phyloP scores from a whole-genome alignment of 2,329 filamentous ascomycete species.

The Alternaria angustiovoidea region DNA sequence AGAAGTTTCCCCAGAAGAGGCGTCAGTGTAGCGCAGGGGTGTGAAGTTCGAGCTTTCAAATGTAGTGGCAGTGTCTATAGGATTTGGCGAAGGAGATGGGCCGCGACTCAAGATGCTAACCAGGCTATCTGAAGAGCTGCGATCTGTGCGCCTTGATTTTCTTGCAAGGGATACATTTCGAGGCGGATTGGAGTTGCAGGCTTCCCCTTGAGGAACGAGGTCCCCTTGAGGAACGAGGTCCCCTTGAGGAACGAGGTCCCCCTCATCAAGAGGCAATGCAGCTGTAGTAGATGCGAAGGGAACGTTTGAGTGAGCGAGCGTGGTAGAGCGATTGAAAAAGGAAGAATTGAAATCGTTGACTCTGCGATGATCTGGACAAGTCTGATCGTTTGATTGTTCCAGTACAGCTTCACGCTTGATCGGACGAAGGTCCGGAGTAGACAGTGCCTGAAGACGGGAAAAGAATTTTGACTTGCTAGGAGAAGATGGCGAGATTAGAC shows the following conservation, averaged over 20 bases:
- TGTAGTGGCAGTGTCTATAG: constrained; percentile 1
- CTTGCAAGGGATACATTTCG: not conserved
- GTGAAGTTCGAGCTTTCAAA: constrained; percentile 2
- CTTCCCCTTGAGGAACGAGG: not conserved
- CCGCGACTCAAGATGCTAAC: constrained; percentile 2
- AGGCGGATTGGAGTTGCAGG: not conserved
- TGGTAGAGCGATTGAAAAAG: constrained; percentile 4
- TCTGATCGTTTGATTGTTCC: constrained; percentile 19
- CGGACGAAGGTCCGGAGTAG: constrained; percentile 23
- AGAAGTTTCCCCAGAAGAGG: not conserved
- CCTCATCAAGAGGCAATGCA: not conserved
- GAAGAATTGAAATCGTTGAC: not conserved
- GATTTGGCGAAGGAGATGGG: constrained; percentile 5
- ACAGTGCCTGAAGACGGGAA: constrained; percentile 23
- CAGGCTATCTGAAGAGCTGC: constrained; percentile 19
- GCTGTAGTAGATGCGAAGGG: constrained; percentile 13
- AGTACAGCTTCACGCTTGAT: constrained; percentile 10
- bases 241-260: not conserved
- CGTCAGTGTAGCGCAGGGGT: not conserved
- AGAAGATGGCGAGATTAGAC: constrained; percentile 32
- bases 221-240: not conserved
- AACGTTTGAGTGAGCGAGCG: constrained; percentile 17
- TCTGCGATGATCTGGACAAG: constrained; percentile 16
- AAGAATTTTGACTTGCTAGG: constrained; percentile 32
- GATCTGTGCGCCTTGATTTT: constrained; percentile 5